phyloP scores from a whole-genome alignment of 164 flowering plant genomes.

The Platanus orientalis region DNA sequence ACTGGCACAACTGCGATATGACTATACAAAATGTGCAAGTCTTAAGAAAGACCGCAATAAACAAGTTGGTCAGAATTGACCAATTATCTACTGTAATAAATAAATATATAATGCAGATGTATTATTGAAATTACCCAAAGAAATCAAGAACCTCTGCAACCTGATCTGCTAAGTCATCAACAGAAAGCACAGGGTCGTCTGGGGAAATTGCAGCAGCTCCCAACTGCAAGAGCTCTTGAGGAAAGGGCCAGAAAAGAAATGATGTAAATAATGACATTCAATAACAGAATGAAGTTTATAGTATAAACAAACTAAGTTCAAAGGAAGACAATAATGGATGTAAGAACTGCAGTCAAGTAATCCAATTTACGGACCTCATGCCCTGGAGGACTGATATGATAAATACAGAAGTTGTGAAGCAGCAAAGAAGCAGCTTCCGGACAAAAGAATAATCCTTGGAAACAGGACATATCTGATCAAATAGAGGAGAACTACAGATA shows the following conservation, averaged over 20 bases:
- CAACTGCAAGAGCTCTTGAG: slow-evolving; percentile 54
- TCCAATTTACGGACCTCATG: slow-evolving; percentile 63
- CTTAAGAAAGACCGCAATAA: background rate
- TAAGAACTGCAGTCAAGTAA: slow-evolving; percentile 5
- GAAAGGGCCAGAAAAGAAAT: slow-evolving; percentile 19
- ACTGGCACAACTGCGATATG: background rate
- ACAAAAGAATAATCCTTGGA: slow-evolving; percentile 81
- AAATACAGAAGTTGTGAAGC: slow-evolving; percentile 85
- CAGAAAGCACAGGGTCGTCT: slow-evolving; percentile 44
- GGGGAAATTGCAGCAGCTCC: slow-evolving; percentile 55
- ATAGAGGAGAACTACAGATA: background rate
- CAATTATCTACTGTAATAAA: background rate
- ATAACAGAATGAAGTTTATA: background rate
- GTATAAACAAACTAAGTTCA: background rate
- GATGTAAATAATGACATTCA: slow-evolving; percentile 12
- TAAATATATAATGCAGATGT: background rate
- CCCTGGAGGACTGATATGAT: slow-evolving; percentile 87
- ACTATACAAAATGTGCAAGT: background rate
- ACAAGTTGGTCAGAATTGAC: background rate
- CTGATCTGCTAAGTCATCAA: slow-evolving; percentile 65
- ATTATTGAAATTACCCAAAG: slow-evolving; percentile 57
- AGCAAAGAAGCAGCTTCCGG: slow-evolving; percentile 84
- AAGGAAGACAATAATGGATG: background rate
- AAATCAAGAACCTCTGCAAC: slow-evolving; percentile 64
- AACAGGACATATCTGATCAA: slow-evolving; percentile 77